These are phyloP conservation scores for Ceratocystis harringtonii DNA, from an alignment of 2,329 filamentous ascomycete species.

Conservation along the genomic window DNA sequence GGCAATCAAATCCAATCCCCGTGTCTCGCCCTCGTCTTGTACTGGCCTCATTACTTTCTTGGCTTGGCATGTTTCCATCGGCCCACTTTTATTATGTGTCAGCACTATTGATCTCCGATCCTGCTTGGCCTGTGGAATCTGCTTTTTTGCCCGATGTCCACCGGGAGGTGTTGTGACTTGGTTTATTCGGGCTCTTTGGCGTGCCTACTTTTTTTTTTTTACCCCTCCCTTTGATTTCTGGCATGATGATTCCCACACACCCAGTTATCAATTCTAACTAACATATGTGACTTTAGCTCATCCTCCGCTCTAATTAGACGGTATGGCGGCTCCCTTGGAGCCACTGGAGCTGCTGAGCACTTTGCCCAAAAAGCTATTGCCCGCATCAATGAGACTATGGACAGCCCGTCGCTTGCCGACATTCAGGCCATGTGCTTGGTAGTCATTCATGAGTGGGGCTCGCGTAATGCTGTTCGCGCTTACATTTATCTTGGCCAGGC, in stretches of 20 bases:
- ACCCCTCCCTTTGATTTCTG: too few species aligned
- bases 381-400: conserved; percentile 42
- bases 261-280: background rate
- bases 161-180: background rate
- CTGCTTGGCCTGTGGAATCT: background rate
- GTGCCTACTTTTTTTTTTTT: background rate
- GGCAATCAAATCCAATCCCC: background rate
- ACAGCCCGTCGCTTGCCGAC: conserved; percentile 44
- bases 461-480: conserved; percentile 44
- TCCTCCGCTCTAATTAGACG: conserved; percentile 42
- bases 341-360: conserved; percentile 41
- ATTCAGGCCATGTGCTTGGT: conserved; percentile 47
- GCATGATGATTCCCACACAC: background rate
- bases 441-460: conserved; percentile 49
- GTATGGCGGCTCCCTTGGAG: conserved; percentile 37
- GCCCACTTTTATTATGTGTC: conserved; percentile 15
- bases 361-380: conserved; percentile 43
- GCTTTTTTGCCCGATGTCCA: background rate
- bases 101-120: background rate
- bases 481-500: conserved; percentile 50
- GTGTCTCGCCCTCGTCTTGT: background rate
- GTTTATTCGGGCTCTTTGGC: background rate
- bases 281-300: conserved; percentile 28
- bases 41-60: background rate
- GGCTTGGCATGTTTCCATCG: background rate